These are phyloP conservation scores for Torulaspora pretoriensis DNA, from an alignment of 1,139 yeast species.

Conservation along the genomic window DNA sequence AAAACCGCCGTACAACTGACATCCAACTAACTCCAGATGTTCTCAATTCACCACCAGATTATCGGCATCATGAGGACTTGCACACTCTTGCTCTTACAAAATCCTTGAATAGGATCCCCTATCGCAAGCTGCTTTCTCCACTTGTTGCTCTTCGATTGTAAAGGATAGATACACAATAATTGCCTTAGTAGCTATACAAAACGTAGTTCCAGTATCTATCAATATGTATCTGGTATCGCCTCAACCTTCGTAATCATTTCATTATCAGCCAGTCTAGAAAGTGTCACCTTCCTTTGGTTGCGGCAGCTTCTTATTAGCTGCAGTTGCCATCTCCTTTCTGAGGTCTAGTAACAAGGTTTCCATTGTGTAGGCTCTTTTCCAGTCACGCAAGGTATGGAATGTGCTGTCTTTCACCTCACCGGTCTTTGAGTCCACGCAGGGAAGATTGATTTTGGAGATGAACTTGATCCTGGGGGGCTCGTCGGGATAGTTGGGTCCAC, in stretches of 20 bases:
- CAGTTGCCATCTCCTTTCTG: slow-evolving; percentile 82
- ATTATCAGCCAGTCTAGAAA: slow-evolving; percentile 37
- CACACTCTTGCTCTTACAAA: too few relatives aligned
- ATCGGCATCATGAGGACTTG: too few relatives aligned
- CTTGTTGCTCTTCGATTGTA: too few relatives aligned
- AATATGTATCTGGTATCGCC: slow-evolving; percentile 3
- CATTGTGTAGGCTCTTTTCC: slow-evolving; percentile 89
- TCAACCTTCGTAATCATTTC: neutral
- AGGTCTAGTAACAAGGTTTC: slow-evolving; percentile 85
- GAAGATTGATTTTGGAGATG: slow-evolving; percentile 78
- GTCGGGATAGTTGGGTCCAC: slow-evolving; percentile 85
- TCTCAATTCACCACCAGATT: too few relatives aligned
- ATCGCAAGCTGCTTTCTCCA: too few relatives aligned
- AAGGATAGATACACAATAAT: too few relatives aligned
- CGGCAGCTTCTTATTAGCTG: slow-evolving; percentile 74
- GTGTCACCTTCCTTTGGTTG: slow-evolving; percentile 91
- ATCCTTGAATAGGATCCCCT: too few relatives aligned
- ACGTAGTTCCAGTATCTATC: slow-evolving; percentile 6
- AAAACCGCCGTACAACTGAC: neutral
- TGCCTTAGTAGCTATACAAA: neutral
- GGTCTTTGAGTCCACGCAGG: slow-evolving; percentile 66
- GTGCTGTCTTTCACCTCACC: slow-evolving; percentile 62
- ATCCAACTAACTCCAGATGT: too few relatives aligned
- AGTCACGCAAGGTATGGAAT: slow-evolving; percentile 68
- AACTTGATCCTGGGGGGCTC: slow-evolving; percentile 80